These are phyloP conservation scores for Auriscalpium orientale DNA, from an alignment of 768 basidiomycete species.

Conservation along the genomic window DNA sequence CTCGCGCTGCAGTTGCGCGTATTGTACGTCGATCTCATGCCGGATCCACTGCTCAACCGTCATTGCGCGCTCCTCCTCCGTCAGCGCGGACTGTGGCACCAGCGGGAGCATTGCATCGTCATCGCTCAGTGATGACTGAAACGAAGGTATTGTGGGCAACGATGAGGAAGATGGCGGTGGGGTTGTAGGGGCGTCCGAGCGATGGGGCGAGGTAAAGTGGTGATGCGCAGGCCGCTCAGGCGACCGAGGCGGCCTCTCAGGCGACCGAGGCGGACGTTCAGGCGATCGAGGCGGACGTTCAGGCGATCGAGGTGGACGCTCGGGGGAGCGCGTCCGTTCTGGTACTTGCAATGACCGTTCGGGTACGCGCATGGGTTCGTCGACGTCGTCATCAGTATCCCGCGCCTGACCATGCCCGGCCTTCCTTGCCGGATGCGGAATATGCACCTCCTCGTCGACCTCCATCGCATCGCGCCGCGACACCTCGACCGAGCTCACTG, in stretches of 20 bases:
- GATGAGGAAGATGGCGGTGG: conserved; percentile 12
- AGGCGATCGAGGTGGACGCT: neutral
- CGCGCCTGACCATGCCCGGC: no score
- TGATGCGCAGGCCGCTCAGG: neutral
- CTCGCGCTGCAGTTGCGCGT: conserved; percentile 48
- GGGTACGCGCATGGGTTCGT: neutral
- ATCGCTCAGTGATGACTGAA: conserved; percentile 10
- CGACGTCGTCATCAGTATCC: neutral
- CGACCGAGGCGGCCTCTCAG: neutral
- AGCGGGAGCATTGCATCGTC: conserved; percentile 17
- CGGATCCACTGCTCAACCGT: conserved; percentile 81
- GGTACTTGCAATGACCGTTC: neutral
- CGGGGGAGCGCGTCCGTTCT: neutral
- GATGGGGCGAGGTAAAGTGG: neutral
- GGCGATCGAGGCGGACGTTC: neutral
- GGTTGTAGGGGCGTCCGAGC: neutral
- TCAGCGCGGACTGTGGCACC: conserved; percentile 28
- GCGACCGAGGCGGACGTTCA: neutral
- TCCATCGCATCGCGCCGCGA: conserved; percentile 6
- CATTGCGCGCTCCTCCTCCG: conserved; percentile 65
- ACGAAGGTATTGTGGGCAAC: conserved; percentile 6
- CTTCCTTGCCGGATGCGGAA: neutral
- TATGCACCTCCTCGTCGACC: neutral
- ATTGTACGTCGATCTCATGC: conserved; percentile 64
- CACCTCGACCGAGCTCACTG: neutral